A percentile compares a stretch with the other conserved stretches of the same genome.
These are phyloP conservation scores for Sphaerulina vaccinii DNA, from an alignment of 2,329 filamentous ascomycete genomes.

Conservation along the genomic window DNA sequence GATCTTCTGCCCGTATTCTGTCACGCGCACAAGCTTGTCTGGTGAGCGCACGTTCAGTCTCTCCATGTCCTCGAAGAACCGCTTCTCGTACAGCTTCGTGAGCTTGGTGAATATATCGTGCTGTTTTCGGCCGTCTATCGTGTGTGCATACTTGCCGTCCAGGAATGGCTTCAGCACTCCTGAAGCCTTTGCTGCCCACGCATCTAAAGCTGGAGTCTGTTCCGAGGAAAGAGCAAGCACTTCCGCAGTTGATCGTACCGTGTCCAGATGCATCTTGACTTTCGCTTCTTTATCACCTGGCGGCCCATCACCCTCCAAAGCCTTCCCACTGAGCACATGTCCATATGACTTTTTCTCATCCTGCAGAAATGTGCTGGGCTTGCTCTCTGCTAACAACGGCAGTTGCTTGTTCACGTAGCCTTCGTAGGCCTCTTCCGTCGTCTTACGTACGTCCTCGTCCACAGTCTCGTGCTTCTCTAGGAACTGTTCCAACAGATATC, in stretches of 20 bases:
- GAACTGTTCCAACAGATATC: slow-evolving; percentile 72
- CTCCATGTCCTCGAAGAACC: slow-evolving; percentile 85
- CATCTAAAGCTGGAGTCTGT: slow-evolving; percentile 31
- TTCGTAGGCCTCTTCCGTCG: slow-evolving; percentile 53
- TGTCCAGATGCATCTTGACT: slow-evolving; percentile 82
- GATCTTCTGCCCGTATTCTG: slow-evolving; percentile 86
- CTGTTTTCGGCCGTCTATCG: slow-evolving; percentile 56
- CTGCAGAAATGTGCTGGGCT: slow-evolving; percentile 49
- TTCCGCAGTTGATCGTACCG: slow-evolving; percentile 54
- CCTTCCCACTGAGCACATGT: slow-evolving; percentile 55
- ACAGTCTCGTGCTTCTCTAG: slow-evolving; percentile 51
- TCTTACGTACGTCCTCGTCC: slow-evolving; percentile 50
- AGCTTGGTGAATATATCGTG: slow-evolving; percentile 82
- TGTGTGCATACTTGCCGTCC: slow-evolving; percentile 60
- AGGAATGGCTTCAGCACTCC: slow-evolving; percentile 80
- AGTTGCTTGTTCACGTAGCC: slow-evolving; percentile 69
- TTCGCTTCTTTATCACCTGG: slow-evolving; percentile 77
- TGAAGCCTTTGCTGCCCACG: slow-evolving; percentile 59
- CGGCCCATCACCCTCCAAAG: slow-evolving; percentile 53
- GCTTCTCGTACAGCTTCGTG: slow-evolving; percentile 79
- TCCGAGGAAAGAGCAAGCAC: slow-evolving; percentile 43
- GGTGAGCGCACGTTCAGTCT: slow-evolving; percentile 81
- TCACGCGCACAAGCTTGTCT: slow-evolving; percentile 83
- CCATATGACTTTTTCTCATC: slow-evolving; percentile 54
- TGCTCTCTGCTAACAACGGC: slow-evolving; percentile 48